A percentile compares a stretch with the other conserved stretches of the same genome.
Evolutionary conservation across 305 asterid species (phyloP).

Genomic region (Rubia balearica): DNA sequence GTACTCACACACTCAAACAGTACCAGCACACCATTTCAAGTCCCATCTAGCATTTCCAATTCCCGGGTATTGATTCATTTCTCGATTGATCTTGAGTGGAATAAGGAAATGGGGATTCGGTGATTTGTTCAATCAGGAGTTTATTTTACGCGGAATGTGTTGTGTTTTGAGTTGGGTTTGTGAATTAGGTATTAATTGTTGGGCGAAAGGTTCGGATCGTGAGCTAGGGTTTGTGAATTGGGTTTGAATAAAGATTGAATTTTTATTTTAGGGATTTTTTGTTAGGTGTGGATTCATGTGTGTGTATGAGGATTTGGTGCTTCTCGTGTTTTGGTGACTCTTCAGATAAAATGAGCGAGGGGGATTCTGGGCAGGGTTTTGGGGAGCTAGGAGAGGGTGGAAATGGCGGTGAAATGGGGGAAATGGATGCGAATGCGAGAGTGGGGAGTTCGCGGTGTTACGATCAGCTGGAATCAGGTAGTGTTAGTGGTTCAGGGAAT

Average conservation of each 20-base stretch:
- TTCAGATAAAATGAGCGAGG: slow-evolving; percentile 34
- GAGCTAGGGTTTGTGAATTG: slow-evolving; percentile 46
- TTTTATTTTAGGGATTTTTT: slow-evolving; percentile 2
- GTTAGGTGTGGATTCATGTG: slow-evolving; percentile 26
- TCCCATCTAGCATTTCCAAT: neutral
- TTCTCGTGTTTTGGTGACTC: slow-evolving; percentile 16
- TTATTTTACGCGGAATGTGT: slow-evolving; percentile 19
- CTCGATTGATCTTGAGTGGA: neutral
- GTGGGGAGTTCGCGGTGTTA: slow-evolving; percentile 27
- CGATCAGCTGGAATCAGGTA: slow-evolving; percentile 26
- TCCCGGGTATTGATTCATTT: neutral
- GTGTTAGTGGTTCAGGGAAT: slow-evolving; percentile 4
- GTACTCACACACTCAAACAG: neutral
- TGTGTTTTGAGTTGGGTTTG: slow-evolving; percentile 16
- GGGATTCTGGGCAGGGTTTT: slow-evolving; percentile 32
- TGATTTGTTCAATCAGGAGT: slow-evolving; percentile 6
- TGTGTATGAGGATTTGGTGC: slow-evolving; percentile 52
- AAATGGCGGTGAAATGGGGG: slow-evolving; percentile 23
- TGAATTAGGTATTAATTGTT: neutral
- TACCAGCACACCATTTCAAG: neutral
- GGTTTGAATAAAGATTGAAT: slow-evolving; percentile 19
- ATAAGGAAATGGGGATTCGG: slow-evolving; percentile 4
- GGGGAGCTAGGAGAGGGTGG: slow-evolving; percentile 26
- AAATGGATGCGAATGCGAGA: slow-evolving; percentile 15
- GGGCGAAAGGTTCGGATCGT: slow-evolving; percentile 28